phyloP scores from a whole-genome alignment of 805 yeast genomes.

The Tetrapisispora fleetii region DNA sequence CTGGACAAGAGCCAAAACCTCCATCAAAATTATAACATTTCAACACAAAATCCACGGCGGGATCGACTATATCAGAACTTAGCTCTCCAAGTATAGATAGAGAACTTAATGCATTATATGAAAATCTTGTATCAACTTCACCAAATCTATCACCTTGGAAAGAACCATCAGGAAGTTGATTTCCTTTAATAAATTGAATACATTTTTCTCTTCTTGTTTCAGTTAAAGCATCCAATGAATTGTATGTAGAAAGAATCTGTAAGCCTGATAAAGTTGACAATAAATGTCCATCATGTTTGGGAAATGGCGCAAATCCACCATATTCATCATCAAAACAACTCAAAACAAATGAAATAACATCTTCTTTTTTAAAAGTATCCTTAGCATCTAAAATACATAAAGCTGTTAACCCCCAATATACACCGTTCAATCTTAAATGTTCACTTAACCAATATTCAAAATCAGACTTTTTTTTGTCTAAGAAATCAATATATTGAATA shows the following conservation, averaged over 20 bases:
- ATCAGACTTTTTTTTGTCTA: slow-evolving; percentile 47
- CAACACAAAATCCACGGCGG: slow-evolving; percentile 56
- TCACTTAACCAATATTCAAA: slow-evolving; percentile 83
- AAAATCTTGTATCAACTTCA: slow-evolving; percentile 86
- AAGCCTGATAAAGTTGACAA: slow-evolving; percentile 78
- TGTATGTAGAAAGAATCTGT: slow-evolving; percentile 65
- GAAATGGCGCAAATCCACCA: slow-evolving; percentile 88
- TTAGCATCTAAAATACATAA: slow-evolving; percentile 48
- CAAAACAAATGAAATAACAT: slow-evolving; percentile 58
- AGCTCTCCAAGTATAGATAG: slow-evolving; percentile 60
- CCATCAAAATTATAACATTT: slow-evolving; percentile 88
- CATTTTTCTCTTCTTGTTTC: slow-evolving; percentile 25
- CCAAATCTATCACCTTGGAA: slow-evolving; percentile 88
- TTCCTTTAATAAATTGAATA: slow-evolving; percentile 30
- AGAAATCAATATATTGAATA: slow-evolving; percentile 42
- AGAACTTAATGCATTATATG: slow-evolving; percentile 69
- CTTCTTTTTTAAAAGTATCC: slow-evolving; percentile 48
- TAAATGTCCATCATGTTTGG: slow-evolving; percentile 81
- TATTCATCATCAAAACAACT: slow-evolving; percentile 47
- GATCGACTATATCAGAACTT: slow-evolving; percentile 43
- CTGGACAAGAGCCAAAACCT: slow-evolving; percentile 88
- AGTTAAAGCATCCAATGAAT: slow-evolving; percentile 39
- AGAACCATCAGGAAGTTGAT: slow-evolving; percentile 47
- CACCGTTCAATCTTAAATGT: slow-evolving; percentile 81
- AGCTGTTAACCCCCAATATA: slow-evolving; percentile 92